Evolutionary conservation across 371 early-diverging fungal genomes (phyloP).

Genomic region (Mucor saturninus): DNA sequence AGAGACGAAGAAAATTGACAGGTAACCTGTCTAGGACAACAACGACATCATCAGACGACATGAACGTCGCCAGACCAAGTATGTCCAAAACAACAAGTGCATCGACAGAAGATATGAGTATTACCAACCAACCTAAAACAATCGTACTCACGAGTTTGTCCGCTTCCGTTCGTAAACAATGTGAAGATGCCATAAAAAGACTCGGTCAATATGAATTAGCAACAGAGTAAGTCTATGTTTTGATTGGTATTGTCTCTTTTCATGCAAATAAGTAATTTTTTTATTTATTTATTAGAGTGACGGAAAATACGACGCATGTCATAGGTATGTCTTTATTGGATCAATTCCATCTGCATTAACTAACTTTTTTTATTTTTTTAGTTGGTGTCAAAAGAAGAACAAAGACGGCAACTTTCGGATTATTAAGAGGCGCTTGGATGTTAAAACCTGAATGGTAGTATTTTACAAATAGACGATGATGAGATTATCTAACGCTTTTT

Average conservation of each 20-base stretch:
- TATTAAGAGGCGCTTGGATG: constrained; percentile 22
- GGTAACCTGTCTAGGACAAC: neutral
- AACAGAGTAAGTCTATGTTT: constrained; percentile 26
- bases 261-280: neutral
- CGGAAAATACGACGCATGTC: constrained; percentile 26
- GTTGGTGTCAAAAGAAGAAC: constrained; percentile 24
- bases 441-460: constrained; percentile 24
- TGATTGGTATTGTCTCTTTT: neutral
- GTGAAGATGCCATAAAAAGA: constrained; percentile 18
- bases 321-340: constrained; percentile 6
- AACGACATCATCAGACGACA: too few relatives aligned
- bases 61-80: neutral
- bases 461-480: too few relatives aligned
- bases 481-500: neutral
- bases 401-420: constrained; percentile 16
- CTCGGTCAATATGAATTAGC: constrained; percentile 26
- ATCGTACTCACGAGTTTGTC: constrained; percentile 37
- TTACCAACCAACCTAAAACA: neutral
- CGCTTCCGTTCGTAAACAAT: constrained; percentile 16
- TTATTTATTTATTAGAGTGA: constrained; percentile 16
- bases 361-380: constrained; percentile 2
- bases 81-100: neutral
- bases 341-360: neutral
- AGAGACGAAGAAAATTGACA: constrained; percentile 19
- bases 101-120: too few relatives aligned